Evolutionary conservation across 768 basidiomycete genomes (phyloP).

Genomic region (Crucibulum laeve): DNA sequence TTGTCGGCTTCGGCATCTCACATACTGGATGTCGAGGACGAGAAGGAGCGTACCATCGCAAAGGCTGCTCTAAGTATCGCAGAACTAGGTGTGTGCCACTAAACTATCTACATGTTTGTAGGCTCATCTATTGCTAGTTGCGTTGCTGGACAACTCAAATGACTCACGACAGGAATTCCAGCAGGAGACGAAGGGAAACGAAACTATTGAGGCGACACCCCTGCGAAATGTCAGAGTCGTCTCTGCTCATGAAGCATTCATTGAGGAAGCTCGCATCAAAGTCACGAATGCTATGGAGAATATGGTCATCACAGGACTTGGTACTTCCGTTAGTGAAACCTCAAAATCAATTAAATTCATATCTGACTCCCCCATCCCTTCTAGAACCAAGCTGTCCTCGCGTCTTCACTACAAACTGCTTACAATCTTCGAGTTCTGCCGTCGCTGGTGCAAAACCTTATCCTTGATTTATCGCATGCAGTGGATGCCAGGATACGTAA

Average conservation of each 20-base stretch:
- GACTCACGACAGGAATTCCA: slow-evolving; percentile 1
- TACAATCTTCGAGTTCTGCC: slow-evolving; percentile 88
- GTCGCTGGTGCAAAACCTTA: slow-evolving; percentile 71
- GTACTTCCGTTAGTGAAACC: slow-evolving; percentile 56
- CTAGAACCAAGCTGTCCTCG: slow-evolving; percentile 87
- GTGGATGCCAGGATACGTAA: slow-evolving; percentile 77
- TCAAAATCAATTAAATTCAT: neutral
- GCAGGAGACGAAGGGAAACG: slow-evolving; percentile 9
- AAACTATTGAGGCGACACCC: slow-evolving; percentile 34
- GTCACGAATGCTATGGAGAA: slow-evolving; percentile 87
- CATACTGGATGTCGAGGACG: slow-evolving; percentile 54
- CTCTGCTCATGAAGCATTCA: slow-evolving; percentile 60
- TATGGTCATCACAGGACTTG: slow-evolving; percentile 81
- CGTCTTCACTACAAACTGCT: slow-evolving; percentile 93
- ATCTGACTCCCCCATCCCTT: slow-evolving; percentile 4
- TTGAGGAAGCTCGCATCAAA: slow-evolving; percentile 65
- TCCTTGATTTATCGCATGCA: slow-evolving; percentile 76
- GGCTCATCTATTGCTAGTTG: slow-evolving; percentile 29
- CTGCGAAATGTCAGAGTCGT: slow-evolving; percentile 75
- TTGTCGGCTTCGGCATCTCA: slow-evolving; percentile 15
- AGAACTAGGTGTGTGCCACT: slow-evolving; percentile 69
- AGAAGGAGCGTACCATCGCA: slow-evolving; percentile 82
- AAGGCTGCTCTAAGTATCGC: slow-evolving; percentile 95
- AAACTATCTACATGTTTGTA: neutral
- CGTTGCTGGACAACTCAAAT: slow-evolving; percentile 42